These are phyloP conservation scores for Arthromyces matolae DNA, from an alignment of 768 basidiomycete genomes.

Conservation along the genomic window DNA sequence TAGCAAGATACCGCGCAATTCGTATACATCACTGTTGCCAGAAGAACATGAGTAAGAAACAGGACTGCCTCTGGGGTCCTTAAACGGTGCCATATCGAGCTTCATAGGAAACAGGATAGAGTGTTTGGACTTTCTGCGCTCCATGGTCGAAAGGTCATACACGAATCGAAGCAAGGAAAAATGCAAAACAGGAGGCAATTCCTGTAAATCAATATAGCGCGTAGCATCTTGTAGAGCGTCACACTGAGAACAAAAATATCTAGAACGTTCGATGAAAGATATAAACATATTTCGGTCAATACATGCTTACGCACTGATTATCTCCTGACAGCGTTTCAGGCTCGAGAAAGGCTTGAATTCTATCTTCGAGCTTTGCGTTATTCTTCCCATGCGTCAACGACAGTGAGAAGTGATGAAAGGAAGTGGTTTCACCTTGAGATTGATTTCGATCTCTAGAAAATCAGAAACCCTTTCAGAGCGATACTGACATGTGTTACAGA, in stretches of 20 bases:
- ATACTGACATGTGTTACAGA: conserved; percentile 66
- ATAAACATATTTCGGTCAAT: background rate
- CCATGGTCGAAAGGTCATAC: conserved; percentile 73
- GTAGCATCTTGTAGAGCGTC: conserved; percentile 71
- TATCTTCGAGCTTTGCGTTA: conserved; percentile 69
- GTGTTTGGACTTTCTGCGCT: conserved; percentile 86
- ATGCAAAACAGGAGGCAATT: conserved; percentile 85
- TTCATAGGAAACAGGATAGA: conserved; percentile 69
- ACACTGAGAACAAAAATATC: conserved; percentile 81
- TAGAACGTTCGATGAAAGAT: conserved; percentile 27
- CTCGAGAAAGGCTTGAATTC: conserved; percentile 60
- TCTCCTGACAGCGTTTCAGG: conserved; percentile 76
- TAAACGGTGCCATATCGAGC: conserved; percentile 70
- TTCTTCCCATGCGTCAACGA: no score
- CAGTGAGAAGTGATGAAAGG: background rate
- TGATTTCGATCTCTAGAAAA: conserved; percentile 89
- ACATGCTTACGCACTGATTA: conserved; percentile 57
- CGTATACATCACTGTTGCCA: conserved; percentile 50
- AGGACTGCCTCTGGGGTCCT: conserved; percentile 33
- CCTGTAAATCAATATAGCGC: conserved; percentile 65
- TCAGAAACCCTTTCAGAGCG: conserved; percentile 65
- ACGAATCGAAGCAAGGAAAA: conserved; percentile 93
- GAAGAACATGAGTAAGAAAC: conserved; percentile 1
- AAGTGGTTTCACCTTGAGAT: conserved; percentile 57
- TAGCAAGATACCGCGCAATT: conserved; percentile 78